These are phyloP conservation scores for Juglanconis oblonga DNA, from an alignment of 2,329 filamentous ascomycete species.

Conservation along the genomic window DNA sequence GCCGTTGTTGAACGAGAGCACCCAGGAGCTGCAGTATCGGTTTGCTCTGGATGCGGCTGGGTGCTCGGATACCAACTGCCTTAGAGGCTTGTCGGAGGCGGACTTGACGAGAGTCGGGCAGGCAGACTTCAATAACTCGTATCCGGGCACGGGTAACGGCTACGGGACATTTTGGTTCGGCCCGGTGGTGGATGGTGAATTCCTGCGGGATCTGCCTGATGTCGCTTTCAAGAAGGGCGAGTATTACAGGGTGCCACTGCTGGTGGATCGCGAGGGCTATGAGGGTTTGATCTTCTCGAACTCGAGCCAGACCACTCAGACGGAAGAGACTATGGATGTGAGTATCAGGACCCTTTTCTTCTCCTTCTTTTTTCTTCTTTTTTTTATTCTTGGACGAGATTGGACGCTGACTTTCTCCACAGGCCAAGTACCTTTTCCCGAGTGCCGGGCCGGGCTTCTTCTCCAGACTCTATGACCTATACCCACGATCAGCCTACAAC, in stretches of 20 bases:
- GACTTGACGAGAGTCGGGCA: conserved; percentile 1
- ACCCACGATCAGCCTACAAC: conserved; percentile 6
- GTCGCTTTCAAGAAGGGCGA: conserved; percentile 40
- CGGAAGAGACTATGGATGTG: conserved; percentile 8
- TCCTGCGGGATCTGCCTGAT: conserved; percentile 41
- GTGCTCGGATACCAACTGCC: conserved; percentile 40
- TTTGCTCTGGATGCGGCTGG: conserved; percentile 31
- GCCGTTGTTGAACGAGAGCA: conserved; percentile 38
- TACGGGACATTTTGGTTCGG: conserved; percentile 10
- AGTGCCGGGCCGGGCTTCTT: conserved; percentile 7
- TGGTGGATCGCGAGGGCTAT: conserved; percentile 26
- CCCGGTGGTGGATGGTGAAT: conserved; percentile 38
- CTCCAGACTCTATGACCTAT: conserved; percentile 9
- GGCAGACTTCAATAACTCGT: background rate
- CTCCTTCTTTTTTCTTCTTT: too few relatives aligned
- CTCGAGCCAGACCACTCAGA: conserved; percentile 2
- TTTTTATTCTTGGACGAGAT: too few relatives aligned
- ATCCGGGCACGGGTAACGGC: background rate
- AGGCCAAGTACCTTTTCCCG: conserved; percentile 7
- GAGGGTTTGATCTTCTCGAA: conserved; percentile 7
- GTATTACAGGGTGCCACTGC: conserved; percentile 51
- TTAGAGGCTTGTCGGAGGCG: conserved; percentile 28
- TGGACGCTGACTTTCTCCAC: background rate
- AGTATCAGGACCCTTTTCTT: background rate
- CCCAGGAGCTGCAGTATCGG: conserved; percentile 47